Percentiles rank a stretch among this genome's conserved stretches.
These are phyloP conservation scores for Gymnopilus dilepis DNA, from an alignment of 768 basidiomycete genomes.

Conservation along the genomic window DNA sequence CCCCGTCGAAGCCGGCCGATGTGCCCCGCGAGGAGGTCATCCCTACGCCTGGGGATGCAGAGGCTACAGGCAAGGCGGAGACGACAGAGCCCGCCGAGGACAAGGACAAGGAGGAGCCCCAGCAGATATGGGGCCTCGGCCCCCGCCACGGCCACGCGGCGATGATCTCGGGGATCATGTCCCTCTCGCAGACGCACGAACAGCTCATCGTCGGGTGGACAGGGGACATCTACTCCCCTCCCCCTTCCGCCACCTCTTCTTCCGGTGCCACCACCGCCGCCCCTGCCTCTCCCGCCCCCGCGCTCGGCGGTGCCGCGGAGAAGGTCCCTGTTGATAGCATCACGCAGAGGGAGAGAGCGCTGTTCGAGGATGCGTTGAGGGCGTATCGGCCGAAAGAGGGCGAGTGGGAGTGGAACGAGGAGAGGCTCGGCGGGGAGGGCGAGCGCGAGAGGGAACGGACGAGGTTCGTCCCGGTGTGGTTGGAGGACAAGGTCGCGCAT, in stretches of 20 bases:
- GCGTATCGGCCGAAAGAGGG: constrained; percentile 65
- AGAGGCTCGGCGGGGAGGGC: constrained; percentile 42
- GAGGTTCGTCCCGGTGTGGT: constrained; percentile 88
- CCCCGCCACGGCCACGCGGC: constrained; percentile 91
- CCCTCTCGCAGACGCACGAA: constrained; percentile 82
- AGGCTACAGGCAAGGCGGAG: too few relatives aligned
- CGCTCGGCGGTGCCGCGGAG: constrained; percentile 12
- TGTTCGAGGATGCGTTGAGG: constrained; percentile 68
- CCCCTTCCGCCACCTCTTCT: not conserved
- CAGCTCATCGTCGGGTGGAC: constrained; percentile 95
- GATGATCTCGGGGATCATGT: constrained; percentile 92
- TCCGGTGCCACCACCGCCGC: constrained; percentile 29
- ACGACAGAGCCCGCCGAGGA: not conserved
- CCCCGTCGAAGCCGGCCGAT: constrained; percentile 61
- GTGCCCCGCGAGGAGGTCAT: constrained; percentile 34
- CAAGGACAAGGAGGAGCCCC: constrained; percentile 12
- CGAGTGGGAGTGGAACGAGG: constrained; percentile 35
- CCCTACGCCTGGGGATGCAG: not conserved
- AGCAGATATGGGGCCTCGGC: constrained; percentile 68
- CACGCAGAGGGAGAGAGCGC: constrained; percentile 63
- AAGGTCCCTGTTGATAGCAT: constrained; percentile 58
- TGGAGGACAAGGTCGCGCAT: constrained; percentile 87
- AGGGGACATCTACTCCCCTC: constrained; percentile 72
- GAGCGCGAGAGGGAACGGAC: constrained; percentile 63
- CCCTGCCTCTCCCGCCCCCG: not conserved